A percentile compares a stretch with the other conserved stretches of the same genome.
Evolutionary conservation across 139 green algal genomes (phyloP).

Genomic region (Chlamydomonas eustigma): DNA sequence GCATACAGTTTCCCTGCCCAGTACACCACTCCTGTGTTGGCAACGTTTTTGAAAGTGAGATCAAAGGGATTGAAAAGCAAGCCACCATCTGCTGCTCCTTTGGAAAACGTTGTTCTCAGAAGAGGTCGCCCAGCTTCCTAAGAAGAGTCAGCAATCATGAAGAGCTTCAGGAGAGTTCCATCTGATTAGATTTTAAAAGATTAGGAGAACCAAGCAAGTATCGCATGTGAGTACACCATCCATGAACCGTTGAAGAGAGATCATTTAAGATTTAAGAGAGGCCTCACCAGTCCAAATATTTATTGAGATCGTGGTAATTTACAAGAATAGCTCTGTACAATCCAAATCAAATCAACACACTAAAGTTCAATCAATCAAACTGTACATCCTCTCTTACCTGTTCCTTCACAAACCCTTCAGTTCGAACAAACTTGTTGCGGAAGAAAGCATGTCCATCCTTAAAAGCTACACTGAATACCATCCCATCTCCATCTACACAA

Average conservation of each 20-base stretch:
- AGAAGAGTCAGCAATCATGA: no score
- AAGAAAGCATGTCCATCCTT: constrained; percentile 22
- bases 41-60: constrained; percentile 50
- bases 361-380: no score
- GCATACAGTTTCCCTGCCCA: constrained; percentile 40
- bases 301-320: no score
- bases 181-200: no score
- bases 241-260: no score
- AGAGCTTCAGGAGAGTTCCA: no score
- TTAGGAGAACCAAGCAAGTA: no score
- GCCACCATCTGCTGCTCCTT: constrained; percentile 37
- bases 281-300: no score
- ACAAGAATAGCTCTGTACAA: no score
- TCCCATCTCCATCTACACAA: constrained; percentile 42
- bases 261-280: no score
- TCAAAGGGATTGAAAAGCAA: constrained; percentile 51
- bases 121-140: constrained; percentile 41
- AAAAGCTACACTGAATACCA: constrained; percentile 41
- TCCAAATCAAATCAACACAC: no score
- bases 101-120: constrained; percentile 41
- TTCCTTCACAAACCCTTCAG: constrained; percentile 51
- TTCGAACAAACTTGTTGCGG: constrained; percentile 51
- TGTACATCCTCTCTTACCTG: constrained; percentile 45
- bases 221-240: no score
- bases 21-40: constrained; percentile 49